Evolutionary conservation across 441 rosid genomes (phyloP).

Genomic region (Erysimum pusillum): DNA sequence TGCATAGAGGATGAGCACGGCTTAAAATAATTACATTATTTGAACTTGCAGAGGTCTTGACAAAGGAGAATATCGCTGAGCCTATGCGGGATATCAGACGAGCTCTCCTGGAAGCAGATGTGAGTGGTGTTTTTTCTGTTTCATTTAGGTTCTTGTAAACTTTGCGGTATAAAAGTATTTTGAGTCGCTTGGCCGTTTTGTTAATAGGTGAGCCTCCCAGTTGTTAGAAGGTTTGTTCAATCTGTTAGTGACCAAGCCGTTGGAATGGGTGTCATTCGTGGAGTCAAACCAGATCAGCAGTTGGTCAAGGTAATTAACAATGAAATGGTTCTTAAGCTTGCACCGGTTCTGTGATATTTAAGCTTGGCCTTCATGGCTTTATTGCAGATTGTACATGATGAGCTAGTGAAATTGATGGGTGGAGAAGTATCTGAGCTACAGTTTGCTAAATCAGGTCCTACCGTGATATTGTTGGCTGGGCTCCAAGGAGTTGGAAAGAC

Average conservation of each 20-base stretch:
- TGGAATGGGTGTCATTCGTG: slow-evolving; percentile 86
- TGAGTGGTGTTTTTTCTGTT: slow-evolving; percentile 53
- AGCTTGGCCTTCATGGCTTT: slow-evolving; percentile 9
- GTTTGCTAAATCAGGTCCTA: slow-evolving; percentile 85
- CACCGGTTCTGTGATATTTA: neutral
- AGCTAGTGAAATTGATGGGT: slow-evolving; percentile 97
- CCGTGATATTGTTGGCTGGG: slow-evolving; percentile 92
- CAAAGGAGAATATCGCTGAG: slow-evolving; percentile 91
- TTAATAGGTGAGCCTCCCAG: slow-evolving; percentile 95
- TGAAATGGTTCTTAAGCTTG: slow-evolving; percentile 8
- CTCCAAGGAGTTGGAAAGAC: slow-evolving; percentile 99
- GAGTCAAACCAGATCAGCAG: slow-evolving; percentile 96
- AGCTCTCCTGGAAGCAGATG: slow-evolving; percentile 99
- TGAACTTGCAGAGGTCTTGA: slow-evolving; percentile 79
- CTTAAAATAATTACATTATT: slow-evolving; percentile 12
- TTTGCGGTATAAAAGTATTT: neutral
- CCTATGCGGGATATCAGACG: slow-evolving; percentile 98
- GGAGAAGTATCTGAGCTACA: slow-evolving; percentile 94
- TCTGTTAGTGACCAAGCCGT: slow-evolving; percentile 91
- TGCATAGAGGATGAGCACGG: slow-evolving; percentile 9
- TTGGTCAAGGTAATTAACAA: slow-evolving; percentile 76
- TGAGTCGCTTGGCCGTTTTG: slow-evolving; percentile 35
- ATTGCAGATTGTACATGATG: slow-evolving; percentile 82
- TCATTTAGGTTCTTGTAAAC: neutral
- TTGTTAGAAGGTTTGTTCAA: slow-evolving; percentile 96